Evolutionary conservation across 345 rosid species (phyloP).

Genomic region (Eutrema heterophyllum): DNA sequence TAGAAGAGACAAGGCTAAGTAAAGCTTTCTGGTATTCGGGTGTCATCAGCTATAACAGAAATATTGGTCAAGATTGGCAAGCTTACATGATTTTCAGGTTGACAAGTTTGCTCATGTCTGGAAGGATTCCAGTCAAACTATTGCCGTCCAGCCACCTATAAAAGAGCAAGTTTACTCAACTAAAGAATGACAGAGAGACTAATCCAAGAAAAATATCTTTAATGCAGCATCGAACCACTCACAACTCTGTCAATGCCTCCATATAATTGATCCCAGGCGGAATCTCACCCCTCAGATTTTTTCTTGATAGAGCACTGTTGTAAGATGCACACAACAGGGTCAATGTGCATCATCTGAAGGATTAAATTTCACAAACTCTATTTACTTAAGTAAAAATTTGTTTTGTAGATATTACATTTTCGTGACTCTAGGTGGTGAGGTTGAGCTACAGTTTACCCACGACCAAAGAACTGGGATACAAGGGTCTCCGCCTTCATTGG

Average conservation of each 20-base stretch:
- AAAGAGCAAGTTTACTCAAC: conserved; percentile 10
- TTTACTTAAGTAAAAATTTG: not conserved
- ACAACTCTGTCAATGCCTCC: conserved; percentile 77
- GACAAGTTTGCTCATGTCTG: conserved; percentile 74
- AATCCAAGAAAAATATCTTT: not conserved
- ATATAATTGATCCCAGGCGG: conserved; percentile 56
- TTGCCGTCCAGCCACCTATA: conserved; percentile 87
- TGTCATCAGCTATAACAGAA: not conserved
- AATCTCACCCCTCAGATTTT: conserved; percentile 59
- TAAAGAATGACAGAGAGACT: not conserved
- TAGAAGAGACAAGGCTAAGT: conserved; percentile 22
- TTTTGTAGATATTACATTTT: conserved; percentile 57
- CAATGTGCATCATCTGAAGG: not conserved
- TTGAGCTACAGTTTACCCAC: conserved; percentile 73
- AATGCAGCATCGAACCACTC: conserved; percentile 32
- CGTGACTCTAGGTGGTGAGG: conserved; percentile 74
- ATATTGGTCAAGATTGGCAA: conserved; percentile 8
- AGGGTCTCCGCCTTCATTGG: conserved; percentile 85
- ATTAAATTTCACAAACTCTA: not conserved
- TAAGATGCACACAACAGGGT: not conserved
- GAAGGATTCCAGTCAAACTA: conserved; percentile 60
- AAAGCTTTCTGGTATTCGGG: not conserved
- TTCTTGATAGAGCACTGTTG: conserved; percentile 65
- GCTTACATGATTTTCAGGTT: conserved; percentile 75
- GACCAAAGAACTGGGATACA: conserved; percentile 81